Base-by-base conservation (phyloP, 2,329 filamentous ascomycete genomes). In the Beauveria asiatica region DNA sequence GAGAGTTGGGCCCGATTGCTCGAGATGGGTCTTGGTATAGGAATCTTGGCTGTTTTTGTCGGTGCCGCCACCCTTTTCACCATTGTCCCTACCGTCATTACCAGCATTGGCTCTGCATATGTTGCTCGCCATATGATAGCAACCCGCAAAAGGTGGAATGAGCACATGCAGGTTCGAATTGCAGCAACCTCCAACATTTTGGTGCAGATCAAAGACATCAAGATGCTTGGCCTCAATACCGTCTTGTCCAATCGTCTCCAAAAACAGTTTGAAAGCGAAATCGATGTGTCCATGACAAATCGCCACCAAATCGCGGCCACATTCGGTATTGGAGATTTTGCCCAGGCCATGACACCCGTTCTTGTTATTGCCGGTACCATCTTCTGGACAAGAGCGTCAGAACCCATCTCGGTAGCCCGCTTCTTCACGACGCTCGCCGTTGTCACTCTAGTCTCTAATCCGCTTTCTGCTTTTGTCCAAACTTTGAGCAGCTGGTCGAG, bases 161-260 rank as follows among this genome's bases (percentile, higher is more conserved):
- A 39, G 21, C 41, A 54, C 23, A 53, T 60, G n/a, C 49, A 60
- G 16, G 42, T 13, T 6, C 49, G 57, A 11, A 42, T 60, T 27
- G 27, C 50, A 10, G 19, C 49, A 7, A 60, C 57, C 6, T 60
- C 57, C 2, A 60, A 60, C 8, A 21, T 60, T 11, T n/a, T 60
- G 33, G 49, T 50, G 3, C 57, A 60, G 16, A 60, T 60, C 2
- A 53, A 53, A 25, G 49, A 52, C 17, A 45, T 52, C 41, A 51
- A 52, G 17, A 59, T 59, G 57, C 27, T 46, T 16, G 57, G 57
- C 3, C 42, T 60, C 3, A 27, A 41, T 8, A 19, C 48, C 16
- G 27, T 45, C 16, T 16, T 53, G 41, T 16, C 48, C 11, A 19
- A 37, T 27, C 49, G 41, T 23, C 25, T 59, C 6, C 57, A 59